These are phyloP conservation scores for Hysterangium stoloniferum DNA, from an alignment of 768 basidiomycete genomes.

Conservation along the genomic window DNA sequence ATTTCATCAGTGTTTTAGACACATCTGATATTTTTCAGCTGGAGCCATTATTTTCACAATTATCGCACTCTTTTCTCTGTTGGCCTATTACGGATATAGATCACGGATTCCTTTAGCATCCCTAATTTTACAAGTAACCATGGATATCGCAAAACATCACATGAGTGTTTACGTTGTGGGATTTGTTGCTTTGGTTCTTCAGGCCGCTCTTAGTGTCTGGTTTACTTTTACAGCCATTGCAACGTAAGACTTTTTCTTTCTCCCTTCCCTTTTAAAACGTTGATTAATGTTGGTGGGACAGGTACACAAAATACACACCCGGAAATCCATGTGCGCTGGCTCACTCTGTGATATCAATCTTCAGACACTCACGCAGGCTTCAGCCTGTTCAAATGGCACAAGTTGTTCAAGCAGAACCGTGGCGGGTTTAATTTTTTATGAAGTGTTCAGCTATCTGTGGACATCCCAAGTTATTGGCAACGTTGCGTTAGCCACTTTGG, in stretches of 20 bases:
- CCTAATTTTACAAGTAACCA: slow-evolving; percentile 70
- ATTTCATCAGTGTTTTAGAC: neutral
- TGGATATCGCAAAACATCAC: slow-evolving; percentile 82
- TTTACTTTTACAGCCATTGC: slow-evolving; percentile 72
- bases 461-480: slow-evolving; percentile 77
- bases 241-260: slow-evolving; percentile 36
- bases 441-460: slow-evolving; percentile 82
- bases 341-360: neutral
- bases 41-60: slow-evolving; percentile 81
- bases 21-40: slow-evolving; percentile 36
- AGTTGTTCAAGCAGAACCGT: slow-evolving; percentile 69
- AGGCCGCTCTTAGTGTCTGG: slow-evolving; percentile 71
- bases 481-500: slow-evolving; percentile 69
- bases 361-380: neutral
- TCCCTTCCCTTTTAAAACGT: neutral
- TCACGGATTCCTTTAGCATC: slow-evolving; percentile 74
- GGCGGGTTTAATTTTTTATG: slow-evolving; percentile 69
- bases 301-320: slow-evolving; percentile 66
- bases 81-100: slow-evolving; percentile 67
- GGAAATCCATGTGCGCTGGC: slow-evolving; percentile 55
- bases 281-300: slow-evolving; percentile 7
- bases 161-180: slow-evolving; percentile 73
- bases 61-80: slow-evolving; percentile 64
- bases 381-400: slow-evolving; percentile 42
- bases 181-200: slow-evolving; percentile 59